Evolutionary conservation across 257 asterid species (phyloP).

Genomic region (Capsicum rhomboideum): DNA sequence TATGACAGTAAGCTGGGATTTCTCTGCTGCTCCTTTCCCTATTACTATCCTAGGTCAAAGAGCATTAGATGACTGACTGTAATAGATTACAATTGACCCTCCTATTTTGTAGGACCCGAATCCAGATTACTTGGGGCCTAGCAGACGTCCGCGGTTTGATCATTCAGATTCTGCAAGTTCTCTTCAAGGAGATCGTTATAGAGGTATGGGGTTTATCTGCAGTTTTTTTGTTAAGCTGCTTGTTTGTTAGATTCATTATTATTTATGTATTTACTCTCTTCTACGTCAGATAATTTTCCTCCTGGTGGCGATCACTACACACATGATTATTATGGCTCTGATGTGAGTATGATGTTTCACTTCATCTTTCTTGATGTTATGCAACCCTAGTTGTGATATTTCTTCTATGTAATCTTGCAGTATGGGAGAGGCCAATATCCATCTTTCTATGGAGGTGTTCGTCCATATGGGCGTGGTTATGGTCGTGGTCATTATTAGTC

Average conservation of each 20-base stretch:
- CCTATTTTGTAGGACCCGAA: constrained; percentile 31
- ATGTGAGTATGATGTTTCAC: constrained; percentile 27
- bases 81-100: neutral
- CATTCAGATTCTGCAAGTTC: constrained; percentile 31
- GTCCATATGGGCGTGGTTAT: constrained; percentile 37
- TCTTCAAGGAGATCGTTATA: constrained; percentile 24
- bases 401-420: constrained; percentile 22
- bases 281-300: constrained; percentile 26
- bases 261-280: neutral
- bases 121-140: constrained; percentile 39
- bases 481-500: constrained; percentile 26
- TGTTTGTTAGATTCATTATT: neutral
- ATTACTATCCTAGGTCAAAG: neutral
- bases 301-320: constrained; percentile 22
- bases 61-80: neutral
- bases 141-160: constrained; percentile 38
- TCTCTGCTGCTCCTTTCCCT: neutral
- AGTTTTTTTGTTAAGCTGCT: constrained; percentile 5
- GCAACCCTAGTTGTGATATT: constrained; percentile 1
- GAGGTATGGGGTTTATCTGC: constrained; percentile 20
- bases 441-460: constrained; percentile 28
- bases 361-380: neutral
- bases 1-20: constrained; percentile 33
- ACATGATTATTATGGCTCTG: constrained; percentile 39
- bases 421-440: constrained; percentile 29